Percentiles rank a stretch among this genome's conserved stretches.
Evolutionary conservation across 1,139 yeast genomes (phyloP).

Genomic region (Saccharomycopsis crataegensis): DNA sequence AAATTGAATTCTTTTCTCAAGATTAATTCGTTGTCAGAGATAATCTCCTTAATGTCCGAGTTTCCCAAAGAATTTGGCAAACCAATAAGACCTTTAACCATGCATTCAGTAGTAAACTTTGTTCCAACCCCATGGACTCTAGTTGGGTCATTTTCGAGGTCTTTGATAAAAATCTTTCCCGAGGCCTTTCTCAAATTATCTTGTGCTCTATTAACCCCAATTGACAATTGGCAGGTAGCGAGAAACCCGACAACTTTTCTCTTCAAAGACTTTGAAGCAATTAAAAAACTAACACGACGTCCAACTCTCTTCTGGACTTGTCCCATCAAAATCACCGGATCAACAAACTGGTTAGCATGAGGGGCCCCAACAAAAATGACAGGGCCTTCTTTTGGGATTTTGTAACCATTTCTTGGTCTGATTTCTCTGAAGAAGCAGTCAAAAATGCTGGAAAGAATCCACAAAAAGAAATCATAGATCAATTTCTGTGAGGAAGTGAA

Average conservation of each 20-base stretch:
- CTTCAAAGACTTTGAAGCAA: slow-evolving; percentile 76
- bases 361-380: slow-evolving; percentile 96
- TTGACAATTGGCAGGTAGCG: slow-evolving; percentile 69
- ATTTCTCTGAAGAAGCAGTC: slow-evolving; percentile 79
- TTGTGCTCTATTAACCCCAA: slow-evolving; percentile 89
- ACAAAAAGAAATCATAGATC: slow-evolving; percentile 16
- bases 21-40: slow-evolving; percentile 68
- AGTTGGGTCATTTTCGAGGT: slow-evolving; percentile 43
- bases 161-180: slow-evolving; percentile 45
- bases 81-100: slow-evolving; percentile 62
- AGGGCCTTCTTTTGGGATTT: slow-evolving; percentile 79
- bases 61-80: slow-evolving; percentile 77
- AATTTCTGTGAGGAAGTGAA: slow-evolving; percentile 10
- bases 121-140: slow-evolving; percentile 61
- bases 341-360: slow-evolving; percentile 95
- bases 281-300: slow-evolving; percentile 74
- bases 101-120: slow-evolving; percentile 57
- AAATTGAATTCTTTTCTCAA: slow-evolving; percentile 66
- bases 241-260: slow-evolving; percentile 64
- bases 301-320: slow-evolving; percentile 68
- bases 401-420: slow-evolving; percentile 83
- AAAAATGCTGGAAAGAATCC: slow-evolving; percentile 29
- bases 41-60: slow-evolving; percentile 58
- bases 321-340: slow-evolving; percentile 78
- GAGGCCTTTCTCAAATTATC: slow-evolving; percentile 60